Base-by-base conservation (phyloP, 352 stramenopile genomes). In the Salisapilia sapeloensis region DNA sequence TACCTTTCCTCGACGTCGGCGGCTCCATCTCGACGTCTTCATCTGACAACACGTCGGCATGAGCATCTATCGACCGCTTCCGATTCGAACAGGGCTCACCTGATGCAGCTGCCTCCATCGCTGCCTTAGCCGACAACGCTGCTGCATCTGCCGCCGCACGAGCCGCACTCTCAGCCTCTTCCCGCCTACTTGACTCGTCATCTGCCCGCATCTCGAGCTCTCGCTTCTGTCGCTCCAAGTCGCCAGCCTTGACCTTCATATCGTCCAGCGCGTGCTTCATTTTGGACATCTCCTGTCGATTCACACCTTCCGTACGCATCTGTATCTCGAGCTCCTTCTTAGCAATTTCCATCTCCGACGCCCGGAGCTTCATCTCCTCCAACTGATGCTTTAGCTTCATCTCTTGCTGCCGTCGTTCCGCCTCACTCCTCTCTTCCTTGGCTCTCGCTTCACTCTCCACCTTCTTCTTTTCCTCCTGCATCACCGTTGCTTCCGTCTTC, bases 61-160 rank as follows among this genome's bases (percentile, higher is more conserved):
- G n/a, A n/a, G n/a, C n/a, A n/a, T 38, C 49, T 40, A 31, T 29
- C 30, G 41, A 39, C 21, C 60, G n/a, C 25, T 46, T 50, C 42
- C 60, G 56, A 45, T 72, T 76, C 46, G 49, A 50, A 45, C 43
- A 11, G 40, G 40, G n/a, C 37, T 37, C 59, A 66, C 40, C 37
- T 62, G 48, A 40, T 52, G 56, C 50, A 20, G 64, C 57, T 2
- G 69, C 72, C 49, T 78, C 69, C 18, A 85, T 50, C 8, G 72
- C 72, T 20, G 69, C 70, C 25, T 56, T 65, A 10, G 74, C 74
- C 13, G 74, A 77, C 25, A 83, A 33, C 24, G 66, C 62, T 19
- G 70, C 74, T 14, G 67, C 67, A 6, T 66, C 42, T 2, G 70
- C 67, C n/a, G 70, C 74, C 29, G 63, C 53, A 15, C 55, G 51